These are phyloP conservation scores for Calycina marina DNA, from an alignment of 2,329 filamentous ascomycete species.

Conservation along the genomic window DNA sequence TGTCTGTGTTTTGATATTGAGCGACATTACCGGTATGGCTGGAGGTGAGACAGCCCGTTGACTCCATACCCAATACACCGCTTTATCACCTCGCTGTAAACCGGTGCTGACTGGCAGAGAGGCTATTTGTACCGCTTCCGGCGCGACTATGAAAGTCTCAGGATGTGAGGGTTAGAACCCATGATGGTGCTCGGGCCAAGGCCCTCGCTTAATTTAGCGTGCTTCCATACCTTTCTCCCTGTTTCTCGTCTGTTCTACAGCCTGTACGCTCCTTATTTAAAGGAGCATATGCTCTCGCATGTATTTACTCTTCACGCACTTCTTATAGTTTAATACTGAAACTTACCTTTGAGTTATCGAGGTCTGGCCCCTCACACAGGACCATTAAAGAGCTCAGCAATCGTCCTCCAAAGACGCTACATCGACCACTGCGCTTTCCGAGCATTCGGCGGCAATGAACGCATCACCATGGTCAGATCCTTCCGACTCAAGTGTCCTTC, in stretches of 20 bases:
- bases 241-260: no score
- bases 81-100: neutral
- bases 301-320: no score
- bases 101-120: no score
- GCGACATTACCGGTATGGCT: slow-evolving; percentile 31
- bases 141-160: slow-evolving; percentile 29
- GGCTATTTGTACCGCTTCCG: slow-evolving; percentile 38
- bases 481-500: slow-evolving; percentile 28
- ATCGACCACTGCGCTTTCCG: slow-evolving; percentile 29
- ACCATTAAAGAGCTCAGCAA: slow-evolving; percentile 28
- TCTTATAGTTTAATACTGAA: no score
- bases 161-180: no score
- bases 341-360: no score
- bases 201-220: no score
- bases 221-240: no score
- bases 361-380: no score
- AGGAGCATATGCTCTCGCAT: no score
- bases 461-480: slow-evolving; percentile 32
- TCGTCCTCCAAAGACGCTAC: slow-evolving; percentile 31
- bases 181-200: no score
- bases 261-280: no score
- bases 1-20: slow-evolving; percentile 37
- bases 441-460: slow-evolving; percentile 28
- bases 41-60: slow-evolving; percentile 44
- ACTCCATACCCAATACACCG: neutral